Evolutionary conservation across 331 rosid genomes (phyloP), one percentile per base, ranked within the genome.

Genomic region (Phaseolus coccineus): DNA sequence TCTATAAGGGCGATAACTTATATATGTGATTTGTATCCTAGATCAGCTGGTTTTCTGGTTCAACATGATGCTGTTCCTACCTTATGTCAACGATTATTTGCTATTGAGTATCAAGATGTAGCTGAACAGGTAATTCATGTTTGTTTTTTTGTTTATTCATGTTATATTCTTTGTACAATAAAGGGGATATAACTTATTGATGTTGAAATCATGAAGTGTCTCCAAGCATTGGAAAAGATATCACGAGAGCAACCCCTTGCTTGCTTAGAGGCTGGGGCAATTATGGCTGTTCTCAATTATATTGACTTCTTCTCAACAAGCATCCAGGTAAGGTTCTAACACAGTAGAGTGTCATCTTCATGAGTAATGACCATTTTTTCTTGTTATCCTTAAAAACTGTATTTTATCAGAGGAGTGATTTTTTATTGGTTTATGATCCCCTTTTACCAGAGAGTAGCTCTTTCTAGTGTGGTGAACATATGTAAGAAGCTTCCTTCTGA

Each of bases 161-260:
- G 50, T 61, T 61, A 56, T 76, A 55, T 79, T 37, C 9, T 37
- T 44, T 66, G 14, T 46, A 35, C 66, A 64, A 70, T n/a, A 64
- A 63, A 69, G 47, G 83, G 71, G 37, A 69, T 78, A 19, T 50
- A 57, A 53, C 72, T 82, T 56, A 39, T 72, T 13, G 65, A 12
- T 68, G 24, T 63, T 74, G 66, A 73, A 53, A 82, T 75, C 12
- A 39, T 90, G 82, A 77, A 96, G 99, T 96, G 99, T 85, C 84
- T 96, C 83, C 94, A 89, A 93, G 98, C 98, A 77, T 87, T 96
- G 88, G 99, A 93, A 88, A 96, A 93, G 86, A 93, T 96, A 85
- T 96, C 99, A 3, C 93, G 89, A 66, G 98, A 93, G 79, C 99
- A 96, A 71, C 98, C 99, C 9, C 95, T 90, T 48, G 97, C 94